Conservation (phyloP, 768 basidiomycete genomes). For the Calocera viscosa region DNA sequence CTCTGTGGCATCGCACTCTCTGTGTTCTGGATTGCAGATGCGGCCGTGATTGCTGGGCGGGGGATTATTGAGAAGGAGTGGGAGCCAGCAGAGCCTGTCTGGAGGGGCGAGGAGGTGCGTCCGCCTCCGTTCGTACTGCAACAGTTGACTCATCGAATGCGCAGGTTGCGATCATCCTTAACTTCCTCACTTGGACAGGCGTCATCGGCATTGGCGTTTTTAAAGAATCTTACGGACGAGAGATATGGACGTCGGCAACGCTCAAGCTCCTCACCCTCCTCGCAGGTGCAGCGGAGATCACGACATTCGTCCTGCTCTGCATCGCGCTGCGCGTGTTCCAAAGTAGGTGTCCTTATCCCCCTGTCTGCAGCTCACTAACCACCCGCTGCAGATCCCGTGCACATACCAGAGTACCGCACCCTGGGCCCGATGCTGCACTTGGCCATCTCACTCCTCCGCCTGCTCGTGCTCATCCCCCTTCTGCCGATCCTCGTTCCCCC, state of each 20-base stretch:
- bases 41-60: constrained; percentile 53
- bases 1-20: constrained; percentile 53
- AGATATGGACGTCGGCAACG: constrained; percentile 10
- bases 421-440: background rate
- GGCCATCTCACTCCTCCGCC: constrained; percentile 15
- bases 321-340: constrained; percentile 29
- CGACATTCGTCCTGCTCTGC: constrained; percentile 45
- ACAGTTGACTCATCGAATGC: constrained; percentile 36
- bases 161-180: constrained; percentile 58
- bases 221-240: constrained; percentile 36
- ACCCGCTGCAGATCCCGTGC: constrained; percentile 16
- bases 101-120: constrained; percentile 14
- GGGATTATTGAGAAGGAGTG: constrained; percentile 55
- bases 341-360: constrained; percentile 22
- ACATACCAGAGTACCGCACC: constrained; percentile 11
- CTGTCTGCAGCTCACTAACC: constrained; percentile 11
- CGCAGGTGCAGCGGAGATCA: constrained; percentile 48
- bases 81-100: constrained; percentile 27
- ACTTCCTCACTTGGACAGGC: constrained; percentile 69
- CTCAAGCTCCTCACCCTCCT: constrained; percentile 42
- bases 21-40: constrained; percentile 67
- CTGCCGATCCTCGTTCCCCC: background rate
- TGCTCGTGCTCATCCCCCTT: constrained; percentile 15
- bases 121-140: constrained; percentile 24
- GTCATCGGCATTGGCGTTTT: constrained; percentile 56